Conservation (phyloP, 139 green algal genomes). For the Volvox africanus region DNA sequence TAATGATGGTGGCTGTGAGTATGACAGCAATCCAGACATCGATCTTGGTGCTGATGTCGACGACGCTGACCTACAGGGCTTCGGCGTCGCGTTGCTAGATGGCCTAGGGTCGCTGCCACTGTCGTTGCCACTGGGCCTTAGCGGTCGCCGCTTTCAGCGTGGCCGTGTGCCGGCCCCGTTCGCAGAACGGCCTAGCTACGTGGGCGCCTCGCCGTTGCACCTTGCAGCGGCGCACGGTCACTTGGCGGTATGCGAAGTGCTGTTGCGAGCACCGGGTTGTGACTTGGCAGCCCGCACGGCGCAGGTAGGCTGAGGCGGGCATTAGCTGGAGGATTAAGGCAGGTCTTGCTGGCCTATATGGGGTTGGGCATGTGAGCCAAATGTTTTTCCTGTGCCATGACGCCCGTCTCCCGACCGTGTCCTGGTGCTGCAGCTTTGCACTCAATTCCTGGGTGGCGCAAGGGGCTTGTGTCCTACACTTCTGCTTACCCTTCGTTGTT, state of each 20-base stretch:
- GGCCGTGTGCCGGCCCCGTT: not conserved
- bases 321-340: too few relatives aligned
- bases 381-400: too few relatives aligned
- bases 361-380: too few relatives aligned
- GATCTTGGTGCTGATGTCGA: not conserved
- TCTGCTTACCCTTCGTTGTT: too few relatives aligned
- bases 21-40: not conserved
- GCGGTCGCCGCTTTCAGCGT: not conserved
- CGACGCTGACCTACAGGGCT: not conserved
- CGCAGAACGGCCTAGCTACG: not conserved
- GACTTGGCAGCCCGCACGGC: conserved; percentile 3
- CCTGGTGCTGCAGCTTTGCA: too few relatives aligned
- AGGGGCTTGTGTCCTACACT: too few relatives aligned
- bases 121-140: not conserved
- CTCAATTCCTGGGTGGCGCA: too few relatives aligned
- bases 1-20: not conserved
- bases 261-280: conserved; percentile 19
- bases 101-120: conserved; percentile 8
- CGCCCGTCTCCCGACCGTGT: too few relatives aligned
- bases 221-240: conserved; percentile 38
- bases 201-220: conserved; percentile 32
- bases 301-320: not conserved
- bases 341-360: too few relatives aligned
- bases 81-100: not conserved
- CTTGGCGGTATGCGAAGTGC: not conserved